These are phyloP conservation scores for Penicillium sp. DNA, from an alignment of 2,329 filamentous ascomycete species.

Conservation along the genomic window DNA sequence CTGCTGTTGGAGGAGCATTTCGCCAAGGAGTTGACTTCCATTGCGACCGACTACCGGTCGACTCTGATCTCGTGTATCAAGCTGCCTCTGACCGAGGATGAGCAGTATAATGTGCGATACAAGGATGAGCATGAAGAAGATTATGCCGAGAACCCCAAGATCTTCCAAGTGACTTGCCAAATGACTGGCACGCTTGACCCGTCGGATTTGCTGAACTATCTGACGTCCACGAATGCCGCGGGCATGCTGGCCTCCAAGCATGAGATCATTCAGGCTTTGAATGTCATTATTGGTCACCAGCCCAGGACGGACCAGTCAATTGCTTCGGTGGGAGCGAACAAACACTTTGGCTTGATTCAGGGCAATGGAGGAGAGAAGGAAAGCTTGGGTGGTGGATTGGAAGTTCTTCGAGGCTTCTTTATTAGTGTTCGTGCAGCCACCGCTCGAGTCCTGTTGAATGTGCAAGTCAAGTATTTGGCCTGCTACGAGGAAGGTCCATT, in stretches of 20 bases:
- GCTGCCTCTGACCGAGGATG: constrained; percentile 18
- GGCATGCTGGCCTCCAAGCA: constrained; percentile 41
- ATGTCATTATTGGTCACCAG: constrained; percentile 51
- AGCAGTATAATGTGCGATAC: constrained; percentile 29
- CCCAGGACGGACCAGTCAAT: constrained; percentile 41
- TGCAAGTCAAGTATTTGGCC: constrained; percentile 56
- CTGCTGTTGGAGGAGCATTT: constrained; percentile 41
- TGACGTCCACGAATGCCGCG: constrained; percentile 33
- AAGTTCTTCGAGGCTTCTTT: constrained; percentile 57
- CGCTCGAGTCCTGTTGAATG: constrained; percentile 54
- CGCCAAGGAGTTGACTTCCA: constrained; percentile 16
- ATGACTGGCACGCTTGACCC: constrained; percentile 33
- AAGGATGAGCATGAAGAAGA: constrained; percentile 35
- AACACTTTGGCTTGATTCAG: constrained; percentile 44
- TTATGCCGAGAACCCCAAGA: constrained; percentile 26
- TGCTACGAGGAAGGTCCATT: constrained; percentile 51
- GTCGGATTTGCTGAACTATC: constrained; percentile 43
- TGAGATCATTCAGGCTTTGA: constrained; percentile 53
- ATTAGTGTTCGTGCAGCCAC: constrained; percentile 56
- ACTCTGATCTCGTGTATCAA: constrained; percentile 33
- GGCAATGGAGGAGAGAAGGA: constrained; percentile 28
- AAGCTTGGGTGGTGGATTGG: constrained; percentile 48
- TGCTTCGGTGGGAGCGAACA: constrained; percentile 49
- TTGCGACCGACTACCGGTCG: constrained; percentile 40
- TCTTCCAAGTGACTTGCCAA: constrained; percentile 35